phyloP scores from a whole-genome alignment of 2,329 filamentous ascomycete genomes.

The Alternaria consortialis region DNA sequence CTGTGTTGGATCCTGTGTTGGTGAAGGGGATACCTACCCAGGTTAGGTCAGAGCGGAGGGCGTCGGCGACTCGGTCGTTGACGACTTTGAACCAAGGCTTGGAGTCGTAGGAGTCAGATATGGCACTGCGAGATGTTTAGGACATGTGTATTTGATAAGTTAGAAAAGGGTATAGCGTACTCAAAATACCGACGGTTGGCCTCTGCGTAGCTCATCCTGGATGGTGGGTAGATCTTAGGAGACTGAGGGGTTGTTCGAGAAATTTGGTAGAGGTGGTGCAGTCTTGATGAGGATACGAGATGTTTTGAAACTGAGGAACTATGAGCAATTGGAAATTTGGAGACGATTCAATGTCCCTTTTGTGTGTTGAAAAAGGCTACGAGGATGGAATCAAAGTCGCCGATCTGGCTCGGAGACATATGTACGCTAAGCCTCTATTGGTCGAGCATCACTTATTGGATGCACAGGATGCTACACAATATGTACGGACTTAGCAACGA shows the following conservation, averaged over 20 bases:
- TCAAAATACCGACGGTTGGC: slow-evolving; percentile 50
- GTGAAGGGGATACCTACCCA: slow-evolving; percentile 71
- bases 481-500: background rate
- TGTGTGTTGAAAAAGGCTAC: background rate
- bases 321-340: background rate
- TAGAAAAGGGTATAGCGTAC: slow-evolving; percentile 21
- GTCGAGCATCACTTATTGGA: slow-evolving; percentile 3
- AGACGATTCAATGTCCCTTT: background rate
- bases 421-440: slow-evolving; percentile 24
- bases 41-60: slow-evolving; percentile 62
- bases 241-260: slow-evolving; percentile 1
- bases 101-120: slow-evolving; percentile 65
- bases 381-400: slow-evolving; percentile 20
- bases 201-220: slow-evolving; percentile 43
- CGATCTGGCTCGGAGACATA: slow-evolving; percentile 29
- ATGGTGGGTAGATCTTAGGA: background rate
- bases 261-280: background rate
- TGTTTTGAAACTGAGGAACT: background rate
- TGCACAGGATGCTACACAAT: background rate
- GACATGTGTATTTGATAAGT: background rate
- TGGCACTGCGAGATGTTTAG: slow-evolving; percentile 52
- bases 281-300: background rate
- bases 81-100: slow-evolving; percentile 63
- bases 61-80: slow-evolving; percentile 62
- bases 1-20: slow-evolving; percentile 42